These are phyloP conservation scores for Fraxinus excelsior DNA, from an alignment of 257 asterid species.

Conservation along the genomic window DNA sequence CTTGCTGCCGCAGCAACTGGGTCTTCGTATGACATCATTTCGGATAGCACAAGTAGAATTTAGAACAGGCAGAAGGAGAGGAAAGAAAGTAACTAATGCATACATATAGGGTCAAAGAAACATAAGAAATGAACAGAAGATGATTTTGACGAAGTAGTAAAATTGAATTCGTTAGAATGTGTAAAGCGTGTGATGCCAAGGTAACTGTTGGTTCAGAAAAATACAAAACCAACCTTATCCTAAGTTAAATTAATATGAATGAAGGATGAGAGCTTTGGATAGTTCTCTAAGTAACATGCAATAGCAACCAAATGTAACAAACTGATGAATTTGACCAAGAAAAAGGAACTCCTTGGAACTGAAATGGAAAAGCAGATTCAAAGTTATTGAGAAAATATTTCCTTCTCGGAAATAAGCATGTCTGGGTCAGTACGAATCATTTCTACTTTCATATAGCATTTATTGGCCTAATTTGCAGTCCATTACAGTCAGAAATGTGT, in stretches of 20 bases:
- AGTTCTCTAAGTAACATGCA: neutral
- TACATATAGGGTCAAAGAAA: conserved; percentile 7
- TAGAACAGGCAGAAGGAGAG: conserved; percentile 14
- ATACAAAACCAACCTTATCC: neutral
- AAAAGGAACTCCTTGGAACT: no score
- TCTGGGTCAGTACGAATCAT: neutral
- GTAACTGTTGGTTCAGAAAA: neutral
- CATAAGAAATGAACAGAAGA: neutral
- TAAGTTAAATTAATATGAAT: neutral
- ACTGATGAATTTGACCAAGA: no score
- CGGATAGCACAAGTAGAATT: conserved; percentile 45
- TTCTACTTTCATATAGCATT: neutral
- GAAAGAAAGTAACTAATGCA: neutral
- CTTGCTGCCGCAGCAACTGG: conserved; percentile 97
- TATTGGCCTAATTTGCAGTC: neutral
- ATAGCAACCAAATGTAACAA: no score
- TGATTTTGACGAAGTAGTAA: no score
- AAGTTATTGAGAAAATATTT: no score
- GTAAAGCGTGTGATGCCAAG: neutral
- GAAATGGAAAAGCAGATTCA: neutral
- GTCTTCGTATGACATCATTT: conserved; percentile 84
- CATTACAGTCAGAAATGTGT: neutral
- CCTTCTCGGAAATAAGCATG: neutral
- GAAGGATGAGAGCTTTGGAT: neutral
- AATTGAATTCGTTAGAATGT: neutral